Percentiles rank a stretch among this genome's conserved stretches.
These are phyloP conservation scores for Metarhizium robertsii DNA, from an alignment of 2,329 filamentous ascomycete species.

Conservation along the genomic window DNA sequence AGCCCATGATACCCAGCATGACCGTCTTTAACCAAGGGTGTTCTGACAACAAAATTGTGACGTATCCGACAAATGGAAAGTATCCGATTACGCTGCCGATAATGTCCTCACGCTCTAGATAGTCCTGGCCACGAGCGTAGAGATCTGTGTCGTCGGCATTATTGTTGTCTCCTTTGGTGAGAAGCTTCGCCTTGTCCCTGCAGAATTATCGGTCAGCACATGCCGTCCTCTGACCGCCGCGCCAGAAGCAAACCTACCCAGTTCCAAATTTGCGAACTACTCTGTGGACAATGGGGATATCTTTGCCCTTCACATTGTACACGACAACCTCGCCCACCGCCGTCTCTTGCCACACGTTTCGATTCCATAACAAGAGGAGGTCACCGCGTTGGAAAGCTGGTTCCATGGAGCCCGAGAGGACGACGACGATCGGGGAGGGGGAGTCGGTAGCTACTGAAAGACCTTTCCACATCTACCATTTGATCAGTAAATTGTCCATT, in stretches of 20 bases:
- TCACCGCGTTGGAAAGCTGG: constrained; percentile 74
- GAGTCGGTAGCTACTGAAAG: constrained; percentile 71
- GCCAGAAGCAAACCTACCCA: constrained; percentile 31
- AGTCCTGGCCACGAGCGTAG: constrained; percentile 80
- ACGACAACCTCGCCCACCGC: constrained; percentile 51
- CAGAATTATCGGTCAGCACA: constrained; percentile 5
- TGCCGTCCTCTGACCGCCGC: background rate
- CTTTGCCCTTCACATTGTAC: constrained; percentile 80
- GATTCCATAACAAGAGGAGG: constrained; percentile 68
- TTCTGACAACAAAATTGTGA: constrained; percentile 91
- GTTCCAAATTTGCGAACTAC: constrained; percentile 66
- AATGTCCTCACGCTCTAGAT: constrained; percentile 78
- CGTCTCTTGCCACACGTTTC: constrained; percentile 48
- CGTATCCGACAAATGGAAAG: constrained; percentile 91
- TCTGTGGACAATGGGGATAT: constrained; percentile 95
- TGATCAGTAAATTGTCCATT: constrained; percentile 10
- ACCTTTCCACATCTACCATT: constrained; percentile 67
- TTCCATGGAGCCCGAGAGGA: constrained; percentile 79
- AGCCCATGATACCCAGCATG: constrained; percentile 88
- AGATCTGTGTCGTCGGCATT: constrained; percentile 79
- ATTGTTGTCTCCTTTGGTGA: constrained; percentile 99
- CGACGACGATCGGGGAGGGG: constrained; percentile 70
- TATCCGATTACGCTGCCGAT: constrained; percentile 89
- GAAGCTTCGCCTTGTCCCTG: constrained; percentile 55
- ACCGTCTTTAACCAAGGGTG: constrained; percentile 96